A percentile compares a stretch with the other conserved stretches of the same genome.
phyloP scores from a whole-genome alignment of 2,329 filamentous ascomycete genomes.

The Fusarium subtropicale region DNA sequence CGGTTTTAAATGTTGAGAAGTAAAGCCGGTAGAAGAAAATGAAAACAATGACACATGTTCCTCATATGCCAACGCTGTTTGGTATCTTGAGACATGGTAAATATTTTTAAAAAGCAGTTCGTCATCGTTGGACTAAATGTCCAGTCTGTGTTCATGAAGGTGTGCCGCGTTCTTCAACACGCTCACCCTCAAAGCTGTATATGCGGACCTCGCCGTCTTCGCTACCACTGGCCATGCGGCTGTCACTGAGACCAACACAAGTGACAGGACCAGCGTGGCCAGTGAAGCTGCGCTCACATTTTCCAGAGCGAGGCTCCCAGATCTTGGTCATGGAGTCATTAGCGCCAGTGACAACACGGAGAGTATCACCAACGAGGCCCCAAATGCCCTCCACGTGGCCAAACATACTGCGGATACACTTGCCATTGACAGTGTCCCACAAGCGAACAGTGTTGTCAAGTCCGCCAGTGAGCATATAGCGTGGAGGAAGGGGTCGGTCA shows the following conservation, averaged over 20 bases:
- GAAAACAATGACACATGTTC: not conserved
- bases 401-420: slow-evolving; percentile 92
- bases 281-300: slow-evolving; percentile 91
- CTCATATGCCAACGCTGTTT: slow-evolving; percentile 5
- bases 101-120: slow-evolving; percentile 3
- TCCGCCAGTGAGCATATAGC: slow-evolving; percentile 93
- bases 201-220: slow-evolving; percentile 93
- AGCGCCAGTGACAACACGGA: slow-evolving; percentile 88
- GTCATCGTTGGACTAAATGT: not conserved
- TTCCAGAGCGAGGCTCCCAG: slow-evolving; percentile 92
- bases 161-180: slow-evolving; percentile 62
- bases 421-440: slow-evolving; percentile 87
- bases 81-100: slow-evolving; percentile 17
- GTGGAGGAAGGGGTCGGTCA: slow-evolving; percentile 78
- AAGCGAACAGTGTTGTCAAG: slow-evolving; percentile 91
- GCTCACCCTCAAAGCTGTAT: slow-evolving; percentile 76
- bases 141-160: slow-evolving; percentile 55
- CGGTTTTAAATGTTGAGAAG: slow-evolving; percentile 17
- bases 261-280: slow-evolving; percentile 93
- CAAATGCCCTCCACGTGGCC: slow-evolving; percentile 97
- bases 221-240: slow-evolving; percentile 87
- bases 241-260: slow-evolving; percentile 91
- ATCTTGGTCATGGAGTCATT: slow-evolving; percentile 94
- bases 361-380: slow-evolving; percentile 88
- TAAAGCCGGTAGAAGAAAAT: slow-evolving; percentile 4